Evolutionary conservation across 257 asterid genomes (phyloP), one percentile per base, ranked within the genome.

Genomic region (Solanum stenotomum): DNA sequence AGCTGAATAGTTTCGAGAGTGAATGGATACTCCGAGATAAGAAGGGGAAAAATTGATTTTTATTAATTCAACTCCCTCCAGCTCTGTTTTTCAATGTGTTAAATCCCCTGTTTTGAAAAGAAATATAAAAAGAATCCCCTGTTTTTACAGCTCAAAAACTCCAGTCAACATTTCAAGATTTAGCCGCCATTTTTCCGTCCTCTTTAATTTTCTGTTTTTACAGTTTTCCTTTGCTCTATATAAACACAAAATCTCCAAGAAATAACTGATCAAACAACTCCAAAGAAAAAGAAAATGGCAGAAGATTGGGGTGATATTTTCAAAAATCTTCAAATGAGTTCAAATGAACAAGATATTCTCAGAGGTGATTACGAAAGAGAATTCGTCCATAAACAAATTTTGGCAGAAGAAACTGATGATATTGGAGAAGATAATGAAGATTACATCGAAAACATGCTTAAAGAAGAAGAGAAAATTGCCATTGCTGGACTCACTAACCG

Each of bases 1-100:
- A 44, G 0, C 52, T 44, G 52, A 42, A 42, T 0, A 44, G 16
- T 44, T 44, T 44, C 18, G 0, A 40, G 0, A 40, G 5, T 44
- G 52, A 44, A 44, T 44, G 16, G 52, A 44, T 14, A 46, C 56
- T 44, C 18, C 18, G 56, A 13, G 6, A 44, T 44, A 11, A 11
- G 49, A 42, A 42, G 0, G 0, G 2, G 22, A 0, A 49, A 49
- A 49, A 49, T 49, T 49, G 59, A 14, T 0, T 49, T 49, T 15
- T 3, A 15, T 49, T 49, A 49, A 49, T 49, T 49, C 59, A 49
- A 49, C 59, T 49, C 63, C 67, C 12, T 22, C 25, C 67, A 59
- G 12, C 67, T 59, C 29, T 23, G 29, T 61, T 9, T 61, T 61
- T 9, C 14, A 61, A 2, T 52, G 63, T 52, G 63, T 52, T 6